phyloP scores from a whole-genome alignment of 2,329 filamentous ascomycete species.

The Colletotrichum sp. region DNA sequence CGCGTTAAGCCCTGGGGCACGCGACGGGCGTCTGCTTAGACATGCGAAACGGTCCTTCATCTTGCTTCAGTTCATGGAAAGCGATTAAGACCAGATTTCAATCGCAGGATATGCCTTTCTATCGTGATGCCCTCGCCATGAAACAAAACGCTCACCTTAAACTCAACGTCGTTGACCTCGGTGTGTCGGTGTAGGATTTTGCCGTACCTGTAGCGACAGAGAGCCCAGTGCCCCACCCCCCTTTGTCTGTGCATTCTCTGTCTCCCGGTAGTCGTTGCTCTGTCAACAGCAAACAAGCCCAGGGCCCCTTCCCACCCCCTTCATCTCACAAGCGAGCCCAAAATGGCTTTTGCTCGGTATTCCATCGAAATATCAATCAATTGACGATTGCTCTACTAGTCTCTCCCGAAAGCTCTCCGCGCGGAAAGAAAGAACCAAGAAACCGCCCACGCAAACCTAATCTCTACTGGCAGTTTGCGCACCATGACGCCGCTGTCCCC shows the following conservation, averaged over 20 bases:
- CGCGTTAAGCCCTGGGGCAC: background rate
- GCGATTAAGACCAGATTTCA: background rate
- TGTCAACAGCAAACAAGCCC: constrained; percentile 21
- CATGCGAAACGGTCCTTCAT: background rate
- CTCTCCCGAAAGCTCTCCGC: background rate
- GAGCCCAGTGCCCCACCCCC: constrained; percentile 1
- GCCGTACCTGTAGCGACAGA: constrained; percentile 11
- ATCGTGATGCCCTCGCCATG: background rate
- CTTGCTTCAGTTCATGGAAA: background rate
- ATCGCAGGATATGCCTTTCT: too few species aligned
- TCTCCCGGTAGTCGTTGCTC: constrained; percentile 16
- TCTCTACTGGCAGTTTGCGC: constrained; percentile 1
- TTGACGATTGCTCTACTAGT: constrained; percentile 7
- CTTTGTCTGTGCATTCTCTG: constrained; percentile 15
- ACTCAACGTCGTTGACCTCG: background rate
- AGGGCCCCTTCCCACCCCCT: constrained; percentile 18
- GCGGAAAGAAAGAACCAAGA: background rate
- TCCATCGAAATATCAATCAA: constrained; percentile 18
- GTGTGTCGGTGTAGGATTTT: constrained; percentile 12
- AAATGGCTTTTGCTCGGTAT: constrained; percentile 9
- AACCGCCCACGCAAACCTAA: background rate
- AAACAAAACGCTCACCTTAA: background rate
- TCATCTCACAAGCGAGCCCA: constrained; percentile 23
- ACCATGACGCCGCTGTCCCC: constrained; percentile 47
- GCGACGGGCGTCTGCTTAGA: background rate